Conservation (phyloP, 2,329 filamentous ascomycete genomes). For the Ophiocordyceps camponoti-rufipedis region DNA sequence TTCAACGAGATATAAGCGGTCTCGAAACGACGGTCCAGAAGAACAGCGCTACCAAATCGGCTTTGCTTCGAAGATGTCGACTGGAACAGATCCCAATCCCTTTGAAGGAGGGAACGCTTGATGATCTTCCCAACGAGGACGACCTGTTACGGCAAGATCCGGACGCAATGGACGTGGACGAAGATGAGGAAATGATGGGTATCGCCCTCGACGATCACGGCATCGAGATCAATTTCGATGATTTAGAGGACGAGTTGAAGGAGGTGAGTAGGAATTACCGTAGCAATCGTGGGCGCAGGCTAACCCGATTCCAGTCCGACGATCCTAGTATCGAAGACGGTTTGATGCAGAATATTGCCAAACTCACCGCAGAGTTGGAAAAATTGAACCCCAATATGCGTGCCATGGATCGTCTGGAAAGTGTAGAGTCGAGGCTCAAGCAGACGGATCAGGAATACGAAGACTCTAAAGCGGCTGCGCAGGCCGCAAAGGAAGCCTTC, state of each 20-base stretch:
- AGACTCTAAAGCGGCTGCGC: conserved; percentile 56
- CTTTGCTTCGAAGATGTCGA: conserved; percentile 71
- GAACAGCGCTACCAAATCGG: conserved; percentile 69
- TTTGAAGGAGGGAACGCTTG: conserved; percentile 57
- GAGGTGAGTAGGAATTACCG: conserved; percentile 32
- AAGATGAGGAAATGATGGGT: conserved; percentile 39
- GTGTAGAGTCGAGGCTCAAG: conserved; percentile 65
- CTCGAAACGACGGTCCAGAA: conserved; percentile 79
- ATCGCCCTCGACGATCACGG: conserved; percentile 73
- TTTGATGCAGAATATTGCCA: conserved; percentile 59
- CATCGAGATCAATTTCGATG: conserved; percentile 73
- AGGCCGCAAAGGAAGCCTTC: conserved; percentile 65
- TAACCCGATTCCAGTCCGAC: conserved; percentile 30
- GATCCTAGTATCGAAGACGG: conserved; percentile 55
- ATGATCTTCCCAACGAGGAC: conserved; percentile 76
- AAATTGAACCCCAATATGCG: conserved; percentile 96
- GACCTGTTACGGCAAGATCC: conserved; percentile 57
- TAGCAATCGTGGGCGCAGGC: neutral
- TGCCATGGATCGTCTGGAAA: conserved; percentile 77
- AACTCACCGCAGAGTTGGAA: conserved; percentile 62
- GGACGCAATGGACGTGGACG: conserved; percentile 86
- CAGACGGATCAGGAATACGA: conserved; percentile 82
- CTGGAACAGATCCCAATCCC: conserved; percentile 86
- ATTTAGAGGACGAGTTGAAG: conserved; percentile 66
- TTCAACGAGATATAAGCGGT: conserved; percentile 53